A percentile compares a stretch with the other conserved stretches of the same genome.
Evolutionary conservation across 352 stramenopile species (phyloP).

Genomic region (Pythium guiyangense): DNA sequence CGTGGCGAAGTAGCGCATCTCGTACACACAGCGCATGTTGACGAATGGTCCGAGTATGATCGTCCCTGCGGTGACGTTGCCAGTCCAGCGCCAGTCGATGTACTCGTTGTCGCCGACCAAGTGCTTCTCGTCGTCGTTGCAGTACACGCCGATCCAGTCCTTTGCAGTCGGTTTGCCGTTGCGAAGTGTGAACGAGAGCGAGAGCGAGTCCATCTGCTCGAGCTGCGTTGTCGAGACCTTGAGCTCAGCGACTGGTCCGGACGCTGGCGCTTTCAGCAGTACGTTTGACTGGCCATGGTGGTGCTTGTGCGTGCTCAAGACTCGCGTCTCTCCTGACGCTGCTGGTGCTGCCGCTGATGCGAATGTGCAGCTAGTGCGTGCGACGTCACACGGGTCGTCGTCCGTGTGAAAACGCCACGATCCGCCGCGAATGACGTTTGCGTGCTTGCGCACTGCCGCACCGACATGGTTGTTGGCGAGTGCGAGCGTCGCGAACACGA

Average conservation of each 20-base stretch:
- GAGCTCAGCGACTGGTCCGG: not conserved
- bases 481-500: not conserved
- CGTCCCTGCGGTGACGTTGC: conserved; percentile 1
- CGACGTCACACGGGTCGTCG: conserved; percentile 6
- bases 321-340: not conserved
- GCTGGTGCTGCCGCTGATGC: not conserved
- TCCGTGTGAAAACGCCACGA: conserved; percentile 8
- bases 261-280: not conserved
- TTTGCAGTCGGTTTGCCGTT: not conserved
- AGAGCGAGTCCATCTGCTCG: conserved; percentile 11
- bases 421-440: conserved; percentile 9
- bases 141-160: conserved; percentile 18
- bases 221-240: conserved; percentile 12
- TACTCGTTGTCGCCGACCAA: conserved; percentile 10
- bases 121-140: conserved; percentile 9
- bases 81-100: conserved; percentile 13
- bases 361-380: conserved; percentile 12
- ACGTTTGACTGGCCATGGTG: not conserved
- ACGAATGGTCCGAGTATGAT: conserved; percentile 17
- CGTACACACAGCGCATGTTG: conserved; percentile 25
- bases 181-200: conserved; percentile 12
- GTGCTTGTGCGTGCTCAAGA: not conserved
- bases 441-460: conserved; percentile 4
- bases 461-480: not conserved
- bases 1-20: conserved; percentile 22